phyloP scores from a whole-genome alignment of 192 early-diverging fungal genomes.

The Backusella psychrophila region DNA sequence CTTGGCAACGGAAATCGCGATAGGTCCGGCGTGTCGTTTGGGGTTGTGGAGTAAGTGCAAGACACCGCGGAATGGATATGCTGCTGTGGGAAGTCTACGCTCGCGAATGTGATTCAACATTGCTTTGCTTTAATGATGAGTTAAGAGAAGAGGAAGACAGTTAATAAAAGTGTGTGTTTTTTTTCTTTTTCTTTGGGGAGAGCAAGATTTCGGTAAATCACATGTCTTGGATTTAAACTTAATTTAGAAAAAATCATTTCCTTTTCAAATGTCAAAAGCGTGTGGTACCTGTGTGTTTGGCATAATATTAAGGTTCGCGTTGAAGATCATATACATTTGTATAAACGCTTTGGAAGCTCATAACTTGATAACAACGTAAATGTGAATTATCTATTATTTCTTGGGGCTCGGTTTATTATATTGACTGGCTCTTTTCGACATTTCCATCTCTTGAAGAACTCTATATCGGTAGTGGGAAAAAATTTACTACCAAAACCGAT shows the following conservation, averaged over 20 bases:
- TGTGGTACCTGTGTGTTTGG: not conserved
- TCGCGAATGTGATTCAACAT: not conserved
- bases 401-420: no score
- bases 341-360: no score
- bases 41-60: constrained; percentile 16
- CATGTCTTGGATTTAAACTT: not conserved
- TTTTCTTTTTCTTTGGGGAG: not conserved
- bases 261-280: not conserved
- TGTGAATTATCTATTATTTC: no score
- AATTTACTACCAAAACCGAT: no score
- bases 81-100: not conserved
- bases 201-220: not conserved
- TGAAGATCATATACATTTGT: no score
- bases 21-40: constrained; percentile 13
- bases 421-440: no score
- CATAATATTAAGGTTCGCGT: no score
- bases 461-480: no score
- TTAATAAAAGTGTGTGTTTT: not conserved
- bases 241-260: not conserved
- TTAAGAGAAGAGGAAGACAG: not conserved
- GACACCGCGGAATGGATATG: constrained; percentile 14
- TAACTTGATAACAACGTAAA: no score
- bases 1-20: constrained; percentile 10
- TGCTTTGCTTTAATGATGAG: not conserved
- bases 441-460: no score